Evolutionary conservation across 768 basidiomycete genomes (phyloP).

Genomic region (Trametes meyenii): DNA sequence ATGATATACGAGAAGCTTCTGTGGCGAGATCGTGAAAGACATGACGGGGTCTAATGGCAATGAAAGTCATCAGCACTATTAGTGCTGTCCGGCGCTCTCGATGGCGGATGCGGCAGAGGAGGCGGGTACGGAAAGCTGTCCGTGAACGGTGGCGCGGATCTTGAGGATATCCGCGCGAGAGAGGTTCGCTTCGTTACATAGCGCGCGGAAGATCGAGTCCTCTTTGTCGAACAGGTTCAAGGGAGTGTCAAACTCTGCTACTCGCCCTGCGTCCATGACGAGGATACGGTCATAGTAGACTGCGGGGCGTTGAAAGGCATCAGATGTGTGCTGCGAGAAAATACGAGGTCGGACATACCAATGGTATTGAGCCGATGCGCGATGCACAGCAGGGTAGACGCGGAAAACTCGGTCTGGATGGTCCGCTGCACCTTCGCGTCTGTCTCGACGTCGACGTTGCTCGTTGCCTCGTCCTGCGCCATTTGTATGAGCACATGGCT

Average conservation of each 20-base stretch:
- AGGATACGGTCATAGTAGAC: conserved; percentile 69
- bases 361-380: conserved; percentile 77
- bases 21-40: too few species aligned
- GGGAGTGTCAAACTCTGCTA: conserved; percentile 78
- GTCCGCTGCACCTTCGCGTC: conserved; percentile 89
- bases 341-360: conserved; percentile 28
- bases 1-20: too few species aligned
- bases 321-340: too few species aligned
- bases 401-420: conserved; percentile 82
- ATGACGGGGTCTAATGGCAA: too few species aligned
- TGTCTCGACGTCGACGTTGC: conserved; percentile 83
- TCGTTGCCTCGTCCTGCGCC: conserved; percentile 73
- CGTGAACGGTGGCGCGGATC: conserved; percentile 40
- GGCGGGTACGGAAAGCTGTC: neutral
- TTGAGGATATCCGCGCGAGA: conserved; percentile 57
- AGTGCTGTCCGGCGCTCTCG: neutral
- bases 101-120: neutral
- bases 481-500: neutral
- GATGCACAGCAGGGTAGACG: conserved; percentile 69
- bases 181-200: conserved; percentile 68
- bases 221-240: conserved; percentile 61
- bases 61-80: neutral
- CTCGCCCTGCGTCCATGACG: conserved; percentile 69
- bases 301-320: conserved; percentile 44
- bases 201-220: conserved; percentile 67